Evolutionary conservation across 192 early-diverging fungal genomes (phyloP).

Genomic region (Backusella australiensis): DNA sequence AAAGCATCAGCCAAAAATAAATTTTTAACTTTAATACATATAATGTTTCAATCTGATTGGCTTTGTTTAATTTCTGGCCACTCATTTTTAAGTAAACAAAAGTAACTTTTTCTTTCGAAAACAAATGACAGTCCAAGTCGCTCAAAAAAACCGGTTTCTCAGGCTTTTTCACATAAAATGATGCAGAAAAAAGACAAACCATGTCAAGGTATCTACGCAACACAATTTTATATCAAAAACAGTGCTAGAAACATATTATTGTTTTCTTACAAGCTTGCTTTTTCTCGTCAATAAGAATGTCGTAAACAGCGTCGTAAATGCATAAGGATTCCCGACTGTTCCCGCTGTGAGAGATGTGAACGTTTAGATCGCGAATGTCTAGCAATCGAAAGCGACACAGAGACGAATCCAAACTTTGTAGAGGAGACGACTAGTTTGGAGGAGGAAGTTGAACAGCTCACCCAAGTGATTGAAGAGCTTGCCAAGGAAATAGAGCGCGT

Average conservation of each 20-base stretch:
- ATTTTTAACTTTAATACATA: no score
- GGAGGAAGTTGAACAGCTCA: neutral
- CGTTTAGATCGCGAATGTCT: neutral
- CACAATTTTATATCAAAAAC: neutral
- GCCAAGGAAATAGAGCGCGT: neutral
- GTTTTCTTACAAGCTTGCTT: neutral
- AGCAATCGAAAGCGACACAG: neutral
- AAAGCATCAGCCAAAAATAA: neutral
- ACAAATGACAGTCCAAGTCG: no score
- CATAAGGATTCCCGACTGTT: neutral
- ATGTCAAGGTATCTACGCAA: neutral
- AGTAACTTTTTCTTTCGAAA: no score
- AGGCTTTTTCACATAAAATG: neutral
- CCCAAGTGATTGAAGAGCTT: neutral
- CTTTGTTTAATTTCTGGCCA: no score
- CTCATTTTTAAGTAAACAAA: no score
- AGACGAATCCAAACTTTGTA: neutral
- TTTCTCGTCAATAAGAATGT: neutral
- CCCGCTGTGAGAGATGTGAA: neutral
- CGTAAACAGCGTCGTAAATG: neutral
- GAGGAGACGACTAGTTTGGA: neutral
- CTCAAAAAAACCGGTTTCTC: no score
- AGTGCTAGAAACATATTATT: neutral
- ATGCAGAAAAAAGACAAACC: neutral
- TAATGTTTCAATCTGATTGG: no score